phyloP scores from a whole-genome alignment of 768 basidiomycete genomes.

The Baorangia bicolor region DNA sequence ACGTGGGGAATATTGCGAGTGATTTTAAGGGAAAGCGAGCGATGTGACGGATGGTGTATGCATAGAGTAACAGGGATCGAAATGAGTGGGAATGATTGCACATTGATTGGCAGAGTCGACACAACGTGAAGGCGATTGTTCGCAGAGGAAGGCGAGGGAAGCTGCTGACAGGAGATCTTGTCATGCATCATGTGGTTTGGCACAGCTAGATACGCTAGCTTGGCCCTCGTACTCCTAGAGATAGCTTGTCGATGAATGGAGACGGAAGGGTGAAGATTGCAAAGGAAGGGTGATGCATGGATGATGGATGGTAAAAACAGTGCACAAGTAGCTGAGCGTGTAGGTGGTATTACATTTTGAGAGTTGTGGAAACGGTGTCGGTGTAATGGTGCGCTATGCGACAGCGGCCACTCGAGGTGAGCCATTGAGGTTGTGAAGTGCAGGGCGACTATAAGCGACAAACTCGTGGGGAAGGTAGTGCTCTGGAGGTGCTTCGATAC shows the following conservation, averaged over 20 bases:
- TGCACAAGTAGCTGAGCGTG: slow-evolving; percentile 62
- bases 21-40: slow-evolving; percentile 41
- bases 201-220: slow-evolving; percentile 15
- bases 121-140: slow-evolving; percentile 11
- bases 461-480: slow-evolving; percentile 82
- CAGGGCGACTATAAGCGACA: slow-evolving; percentile 74
- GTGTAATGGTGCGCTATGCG: slow-evolving; percentile 50
- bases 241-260: slow-evolving; percentile 49
- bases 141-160: slow-evolving; percentile 8
- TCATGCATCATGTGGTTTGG: slow-evolving; percentile 21
- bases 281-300: slow-evolving; percentile 61
- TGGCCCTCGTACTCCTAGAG: slow-evolving; percentile 30
- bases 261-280: slow-evolving; percentile 53
- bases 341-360: slow-evolving; percentile 80
- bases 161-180: slow-evolving; percentile 6
- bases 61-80: slow-evolving; percentile 49
- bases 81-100: slow-evolving; percentile 44
- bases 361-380: slow-evolving; percentile 46
- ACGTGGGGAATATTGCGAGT: slow-evolving; percentile 45
- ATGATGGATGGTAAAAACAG: slow-evolving; percentile 63
- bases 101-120: slow-evolving; percentile 27
- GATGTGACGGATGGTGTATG: slow-evolving; percentile 54
- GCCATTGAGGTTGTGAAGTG: slow-evolving; percentile 75
- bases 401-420: slow-evolving; percentile 53
- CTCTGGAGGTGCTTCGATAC: slow-evolving; percentile 65